These are phyloP conservation scores for Mycosarcoma mackinlayi DNA, from an alignment of 1,284 basidiomycete species.

Conservation along the genomic window DNA sequence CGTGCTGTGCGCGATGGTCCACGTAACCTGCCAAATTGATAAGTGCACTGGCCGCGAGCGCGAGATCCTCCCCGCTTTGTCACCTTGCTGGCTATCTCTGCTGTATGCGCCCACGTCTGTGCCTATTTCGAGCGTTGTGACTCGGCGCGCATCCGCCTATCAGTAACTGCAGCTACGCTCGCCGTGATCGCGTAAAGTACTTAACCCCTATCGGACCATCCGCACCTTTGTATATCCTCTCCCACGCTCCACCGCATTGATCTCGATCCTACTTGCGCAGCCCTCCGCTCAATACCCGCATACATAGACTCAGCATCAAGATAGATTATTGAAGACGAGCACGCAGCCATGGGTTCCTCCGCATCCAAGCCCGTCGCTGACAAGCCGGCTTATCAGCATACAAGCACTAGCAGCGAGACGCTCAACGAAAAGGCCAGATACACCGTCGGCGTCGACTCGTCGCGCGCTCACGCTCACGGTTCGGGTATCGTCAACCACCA, in stretches of 20 bases:
- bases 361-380: slow-evolving; percentile 38
- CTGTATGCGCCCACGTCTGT: too few species aligned
- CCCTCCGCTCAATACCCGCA: too few species aligned
- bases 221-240: neutral
- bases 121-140: neutral
- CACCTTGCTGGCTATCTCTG: neutral
- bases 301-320: neutral
- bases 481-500: slow-evolving; percentile 40
- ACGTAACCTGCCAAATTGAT: too few species aligned
- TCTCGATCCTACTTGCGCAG: too few species aligned
- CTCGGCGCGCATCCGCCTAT: too few species aligned
- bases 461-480: slow-evolving; percentile 5
- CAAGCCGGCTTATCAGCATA: slow-evolving; percentile 7
- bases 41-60: neutral
- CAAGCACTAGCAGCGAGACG: slow-evolving; percentile 8
- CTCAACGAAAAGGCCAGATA: slow-evolving; percentile 33
- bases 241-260: neutral
- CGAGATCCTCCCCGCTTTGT: neutral
- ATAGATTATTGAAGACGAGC: neutral
- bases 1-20: neutral
- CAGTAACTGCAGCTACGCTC: too few species aligned
- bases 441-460: slow-evolving; percentile 19
- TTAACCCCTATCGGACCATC: neutral
- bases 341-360: slow-evolving; percentile 26
- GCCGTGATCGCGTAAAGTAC: neutral